Base-by-base conservation (phyloP, 2,329 filamentous ascomycete species). In the Leptosphaerulina australis region DNA sequence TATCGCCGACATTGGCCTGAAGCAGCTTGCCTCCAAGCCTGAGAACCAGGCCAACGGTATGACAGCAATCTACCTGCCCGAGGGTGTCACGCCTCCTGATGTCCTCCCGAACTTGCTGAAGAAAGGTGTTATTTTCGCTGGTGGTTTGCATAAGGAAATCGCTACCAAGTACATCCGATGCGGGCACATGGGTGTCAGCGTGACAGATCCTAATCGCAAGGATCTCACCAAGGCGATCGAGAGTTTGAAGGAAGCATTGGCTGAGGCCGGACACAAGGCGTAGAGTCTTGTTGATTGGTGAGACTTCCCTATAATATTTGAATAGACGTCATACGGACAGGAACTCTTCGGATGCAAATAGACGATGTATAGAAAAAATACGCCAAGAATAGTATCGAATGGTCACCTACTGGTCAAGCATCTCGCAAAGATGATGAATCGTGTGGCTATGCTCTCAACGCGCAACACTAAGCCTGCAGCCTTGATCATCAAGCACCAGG, bases 111-210 rank as follows among this genome's bases (percentile, higher is more conserved):
- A 85, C 69, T 79, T 99, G 56, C 75, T 90, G 56, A 90, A 89
- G 78, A 92, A 88, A 74, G 91, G 91, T 22, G 89, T 99, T 30
- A 84, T 99, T 53, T 97, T 97, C 71, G 94, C 94, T 18, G 94
- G 91, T 52, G 94, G 94, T 54, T 82, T 99, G 64, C 94, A 99
- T 80, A 96, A 94, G 82, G 90, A 95, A 72, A 96, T 96, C 73
- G 92, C 90, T 2, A 79, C 88, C 56, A 94, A 90, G 78, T 99
- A 99, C 74, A 89, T 99, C 62, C 86, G 94, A 21, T 94, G 99
- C 67, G 94, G 94, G 33, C 94, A 97, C 74, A 99, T 99, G 94
- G 94, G 94, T 62, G 90, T 97, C 56, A 94, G 88, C 70, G 88
- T 92, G 77, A 90, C 87, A 66, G 90, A 97, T 69, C 83, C 90